Conservation (phyloP, 768 basidiomycete species). For the Gloeostereum incarnatum region DNA sequence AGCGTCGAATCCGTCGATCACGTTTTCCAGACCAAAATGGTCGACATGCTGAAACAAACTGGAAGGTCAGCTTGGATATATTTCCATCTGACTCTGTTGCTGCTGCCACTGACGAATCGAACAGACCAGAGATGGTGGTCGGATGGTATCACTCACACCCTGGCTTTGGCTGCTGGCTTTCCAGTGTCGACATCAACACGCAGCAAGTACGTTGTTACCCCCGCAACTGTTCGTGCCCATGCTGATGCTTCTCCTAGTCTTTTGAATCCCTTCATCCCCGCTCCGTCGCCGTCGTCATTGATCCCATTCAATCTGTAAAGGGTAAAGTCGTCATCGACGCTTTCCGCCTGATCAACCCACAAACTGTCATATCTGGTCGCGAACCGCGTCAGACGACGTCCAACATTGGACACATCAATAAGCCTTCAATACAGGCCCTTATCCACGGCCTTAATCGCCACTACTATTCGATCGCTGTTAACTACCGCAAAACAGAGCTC, state of each 20-base stretch:
- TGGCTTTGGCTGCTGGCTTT: constrained; percentile 98
- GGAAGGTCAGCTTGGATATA: constrained; percentile 57
- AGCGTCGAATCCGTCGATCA: constrained; percentile 98
- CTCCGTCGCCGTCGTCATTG: constrained; percentile 94
- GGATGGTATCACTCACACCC: constrained; percentile 99
- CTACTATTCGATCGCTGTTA: constrained; percentile 96
- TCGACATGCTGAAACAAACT: constrained; percentile 99
- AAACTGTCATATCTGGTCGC: constrained; percentile 80
- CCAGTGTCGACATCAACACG: constrained; percentile 97
- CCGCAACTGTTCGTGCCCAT: constrained; percentile 9
- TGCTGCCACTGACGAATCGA: constrained; percentile 6
- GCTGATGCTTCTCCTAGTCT: constrained; percentile 42
- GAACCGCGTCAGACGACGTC: constrained; percentile 97
- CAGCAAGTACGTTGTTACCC: constrained; percentile 61
- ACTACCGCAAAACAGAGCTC: constrained; percentile 96
- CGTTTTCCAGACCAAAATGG: constrained; percentile 97
- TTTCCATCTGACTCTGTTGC: constrained; percentile 6
- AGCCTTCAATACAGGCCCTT: constrained; percentile 97
- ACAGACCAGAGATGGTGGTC: constrained; percentile 92
- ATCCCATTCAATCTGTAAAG: constrained; percentile 98
- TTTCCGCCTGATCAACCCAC: constrained; percentile 93
- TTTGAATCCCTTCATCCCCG: constrained; percentile 92
- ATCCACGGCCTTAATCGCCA: constrained; percentile 97
- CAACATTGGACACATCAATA: constrained; percentile 98
- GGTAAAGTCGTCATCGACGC: constrained; percentile 99